Conservation (phyloP, 2,329 filamentous ascomycete genomes). For the Fusarium metavorans region DNA sequence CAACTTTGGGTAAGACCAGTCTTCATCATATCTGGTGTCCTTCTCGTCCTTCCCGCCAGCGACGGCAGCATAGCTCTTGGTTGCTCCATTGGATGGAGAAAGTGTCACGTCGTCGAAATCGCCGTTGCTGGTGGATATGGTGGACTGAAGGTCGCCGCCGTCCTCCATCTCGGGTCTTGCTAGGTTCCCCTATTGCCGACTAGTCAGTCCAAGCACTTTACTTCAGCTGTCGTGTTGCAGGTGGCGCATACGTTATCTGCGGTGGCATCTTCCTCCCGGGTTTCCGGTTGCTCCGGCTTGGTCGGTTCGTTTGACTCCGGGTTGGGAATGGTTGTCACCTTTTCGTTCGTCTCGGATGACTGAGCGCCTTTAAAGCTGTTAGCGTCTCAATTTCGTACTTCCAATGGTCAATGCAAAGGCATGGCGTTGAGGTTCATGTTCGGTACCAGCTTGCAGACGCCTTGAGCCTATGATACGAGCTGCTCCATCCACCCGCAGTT, state of each 20-base stretch:
- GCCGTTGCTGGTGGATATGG: slow-evolving; percentile 35
- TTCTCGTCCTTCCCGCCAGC: slow-evolving; percentile 23
- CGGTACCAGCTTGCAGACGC: background rate
- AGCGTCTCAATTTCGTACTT: slow-evolving; percentile 3
- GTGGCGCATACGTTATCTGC: slow-evolving; percentile 23
- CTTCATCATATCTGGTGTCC: slow-evolving; percentile 15
- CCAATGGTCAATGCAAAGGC: background rate
- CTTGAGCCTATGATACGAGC: background rate
- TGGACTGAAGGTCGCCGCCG: slow-evolving; percentile 23
- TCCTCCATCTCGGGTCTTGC: slow-evolving; percentile 24
- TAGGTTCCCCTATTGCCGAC: background rate
- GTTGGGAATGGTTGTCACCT: slow-evolving; percentile 38
- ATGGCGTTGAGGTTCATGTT: background rate
- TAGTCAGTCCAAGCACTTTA: slow-evolving; percentile 7
- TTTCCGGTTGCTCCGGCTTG: slow-evolving; percentile 16
- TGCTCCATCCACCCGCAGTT: slow-evolving; percentile 6
- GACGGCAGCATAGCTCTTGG: slow-evolving; percentile 41
- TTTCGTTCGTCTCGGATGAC: slow-evolving; percentile 31
- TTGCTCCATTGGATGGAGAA: slow-evolving; percentile 26
- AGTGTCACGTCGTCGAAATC: slow-evolving; percentile 28
- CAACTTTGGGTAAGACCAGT: slow-evolving; percentile 46
- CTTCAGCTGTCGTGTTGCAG: background rate
- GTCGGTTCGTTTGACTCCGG: slow-evolving; percentile 25
- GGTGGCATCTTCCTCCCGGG: slow-evolving; percentile 5
- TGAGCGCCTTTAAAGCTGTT: slow-evolving; percentile 18